Conservation (phyloP, 176 grass and related monocot genomes). For the Carex scoparia region DNA sequence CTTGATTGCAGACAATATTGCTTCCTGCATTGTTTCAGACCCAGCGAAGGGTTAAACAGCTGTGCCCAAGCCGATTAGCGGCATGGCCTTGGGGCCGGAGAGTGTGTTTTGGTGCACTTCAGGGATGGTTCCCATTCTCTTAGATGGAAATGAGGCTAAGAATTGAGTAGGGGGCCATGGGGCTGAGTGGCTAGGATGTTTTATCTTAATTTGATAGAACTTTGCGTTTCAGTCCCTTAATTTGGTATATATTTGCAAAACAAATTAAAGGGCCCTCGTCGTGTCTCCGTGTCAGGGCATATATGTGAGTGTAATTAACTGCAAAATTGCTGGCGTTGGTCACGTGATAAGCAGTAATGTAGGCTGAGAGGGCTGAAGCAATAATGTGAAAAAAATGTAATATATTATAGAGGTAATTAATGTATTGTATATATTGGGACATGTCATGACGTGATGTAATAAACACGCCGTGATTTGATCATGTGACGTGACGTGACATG, state of each 20-base stretch:
- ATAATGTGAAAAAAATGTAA: no score
- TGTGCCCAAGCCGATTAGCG: conserved; percentile 26
- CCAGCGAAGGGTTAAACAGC: conserved; percentile 11
- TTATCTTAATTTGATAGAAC: not conserved
- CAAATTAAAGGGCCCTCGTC: not conserved
- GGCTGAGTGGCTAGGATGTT: not conserved
- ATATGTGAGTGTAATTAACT: no score
- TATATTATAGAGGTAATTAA: no score
- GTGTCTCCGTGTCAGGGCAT: not conserved
- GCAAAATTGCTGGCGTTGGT: no score
- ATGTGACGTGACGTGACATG: no score
- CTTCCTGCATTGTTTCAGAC: not conserved
- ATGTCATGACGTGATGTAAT: no score
- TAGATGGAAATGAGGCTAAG: not conserved
- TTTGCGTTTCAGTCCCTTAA: not conserved
- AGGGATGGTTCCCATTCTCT: conserved; percentile 5
- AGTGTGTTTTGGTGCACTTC: conserved; percentile 11
- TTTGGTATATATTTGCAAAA: not conserved
- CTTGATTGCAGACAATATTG: conserved; percentile 26
- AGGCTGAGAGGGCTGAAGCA: no score
- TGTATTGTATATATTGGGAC: no score
- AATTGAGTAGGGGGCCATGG: not conserved
- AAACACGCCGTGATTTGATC: no score
- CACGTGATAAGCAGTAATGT: no score
- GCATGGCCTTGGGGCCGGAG: conserved; percentile 19